These are phyloP conservation scores for Baudoinia panamericana DNA, from an alignment of 495 filamentous ascomycete genomes.

Conservation along the genomic window DNA sequence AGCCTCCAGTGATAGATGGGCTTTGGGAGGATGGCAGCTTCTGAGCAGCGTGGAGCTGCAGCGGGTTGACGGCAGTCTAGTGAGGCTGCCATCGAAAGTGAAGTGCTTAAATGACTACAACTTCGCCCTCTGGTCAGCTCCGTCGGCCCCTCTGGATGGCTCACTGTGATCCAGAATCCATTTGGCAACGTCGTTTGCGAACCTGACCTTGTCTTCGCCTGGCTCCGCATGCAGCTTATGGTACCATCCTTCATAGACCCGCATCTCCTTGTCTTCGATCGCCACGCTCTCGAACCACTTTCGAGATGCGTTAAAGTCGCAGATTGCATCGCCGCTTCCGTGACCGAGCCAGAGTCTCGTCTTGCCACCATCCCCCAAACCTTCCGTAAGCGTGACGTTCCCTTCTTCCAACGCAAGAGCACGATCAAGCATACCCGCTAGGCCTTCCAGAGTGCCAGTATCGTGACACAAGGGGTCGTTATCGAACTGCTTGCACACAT, in stretches of 20 bases:
- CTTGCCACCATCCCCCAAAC: conserved; percentile 26
- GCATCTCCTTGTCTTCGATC: conserved; percentile 54
- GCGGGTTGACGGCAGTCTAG: too few relatives aligned
- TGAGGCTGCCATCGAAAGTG: too few relatives aligned
- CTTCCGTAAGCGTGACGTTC: conserved; percentile 29
- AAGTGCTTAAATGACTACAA: too few relatives aligned
- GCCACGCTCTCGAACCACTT: conserved; percentile 41
- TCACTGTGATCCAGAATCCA: conserved; percentile 47
- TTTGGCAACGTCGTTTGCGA: conserved; percentile 54
- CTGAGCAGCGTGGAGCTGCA: too few relatives aligned
- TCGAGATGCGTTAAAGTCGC: conserved; percentile 47
- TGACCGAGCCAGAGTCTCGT: conserved; percentile 48
- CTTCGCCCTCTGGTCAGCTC: too few relatives aligned
- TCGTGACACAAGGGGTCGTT: conserved; percentile 60
- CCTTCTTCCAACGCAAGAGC: conserved; percentile 38
- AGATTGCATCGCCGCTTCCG: conserved; percentile 55
- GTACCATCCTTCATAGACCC: conserved; percentile 61
- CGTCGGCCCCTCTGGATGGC: too few relatives aligned
- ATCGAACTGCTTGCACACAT: conserved; percentile 39
- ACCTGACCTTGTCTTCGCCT: conserved; percentile 44
- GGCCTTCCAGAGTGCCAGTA: conserved; percentile 63
- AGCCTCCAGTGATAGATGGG: too few relatives aligned
- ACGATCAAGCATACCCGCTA: conserved; percentile 64
- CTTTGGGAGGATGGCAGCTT: too few relatives aligned
- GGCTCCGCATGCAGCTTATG: conserved; percentile 69